Conservation (phyloP, 1,284 basidiomycete genomes). For the Fomitopsis palustris region DNA sequence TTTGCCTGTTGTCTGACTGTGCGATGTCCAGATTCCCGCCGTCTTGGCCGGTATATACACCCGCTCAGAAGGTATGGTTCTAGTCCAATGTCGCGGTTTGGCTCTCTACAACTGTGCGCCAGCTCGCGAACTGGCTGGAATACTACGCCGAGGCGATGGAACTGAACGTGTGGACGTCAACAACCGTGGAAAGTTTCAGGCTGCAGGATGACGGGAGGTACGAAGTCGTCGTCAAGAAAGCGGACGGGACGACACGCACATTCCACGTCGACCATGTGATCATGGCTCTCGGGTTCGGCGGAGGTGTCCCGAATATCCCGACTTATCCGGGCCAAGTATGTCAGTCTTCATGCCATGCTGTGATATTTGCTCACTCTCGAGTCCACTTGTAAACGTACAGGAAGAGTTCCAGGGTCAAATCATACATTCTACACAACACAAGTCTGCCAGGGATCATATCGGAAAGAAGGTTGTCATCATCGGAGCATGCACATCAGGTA, state of each 20-base stretch:
- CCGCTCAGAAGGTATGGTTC: constrained; percentile 6
- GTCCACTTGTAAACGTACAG: constrained; percentile 17
- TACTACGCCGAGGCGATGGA: constrained; percentile 1
- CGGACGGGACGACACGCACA: constrained; percentile 38
- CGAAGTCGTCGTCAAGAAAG: constrained; percentile 46
- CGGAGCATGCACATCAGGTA: constrained; percentile 47
- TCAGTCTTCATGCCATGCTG: not conserved
- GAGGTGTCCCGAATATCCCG: constrained; percentile 47
- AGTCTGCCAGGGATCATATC: constrained; percentile 33
- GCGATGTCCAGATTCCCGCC: constrained; percentile 6
- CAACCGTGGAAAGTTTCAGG: constrained; percentile 40
- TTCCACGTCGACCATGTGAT: constrained; percentile 58
- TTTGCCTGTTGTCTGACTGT: not conserved
- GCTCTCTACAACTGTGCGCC: constrained; percentile 9
- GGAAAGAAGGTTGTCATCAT: constrained; percentile 49
- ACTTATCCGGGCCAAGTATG: constrained; percentile 38
- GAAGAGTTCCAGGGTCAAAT: constrained; percentile 38
- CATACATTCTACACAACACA: constrained; percentile 41
- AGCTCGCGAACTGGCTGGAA: not conserved
- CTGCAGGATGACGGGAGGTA: constrained; percentile 51
- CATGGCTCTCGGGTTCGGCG: constrained; percentile 59
- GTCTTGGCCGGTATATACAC: constrained; percentile 10
- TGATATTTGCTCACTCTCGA: not conserved
- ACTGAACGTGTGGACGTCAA: constrained; percentile 26
- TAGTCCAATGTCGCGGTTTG: constrained; percentile 10